Base-by-base conservation (phyloP, 768 basidiomycete species). In the Rhodotorula sphaerocarpa region DNA sequence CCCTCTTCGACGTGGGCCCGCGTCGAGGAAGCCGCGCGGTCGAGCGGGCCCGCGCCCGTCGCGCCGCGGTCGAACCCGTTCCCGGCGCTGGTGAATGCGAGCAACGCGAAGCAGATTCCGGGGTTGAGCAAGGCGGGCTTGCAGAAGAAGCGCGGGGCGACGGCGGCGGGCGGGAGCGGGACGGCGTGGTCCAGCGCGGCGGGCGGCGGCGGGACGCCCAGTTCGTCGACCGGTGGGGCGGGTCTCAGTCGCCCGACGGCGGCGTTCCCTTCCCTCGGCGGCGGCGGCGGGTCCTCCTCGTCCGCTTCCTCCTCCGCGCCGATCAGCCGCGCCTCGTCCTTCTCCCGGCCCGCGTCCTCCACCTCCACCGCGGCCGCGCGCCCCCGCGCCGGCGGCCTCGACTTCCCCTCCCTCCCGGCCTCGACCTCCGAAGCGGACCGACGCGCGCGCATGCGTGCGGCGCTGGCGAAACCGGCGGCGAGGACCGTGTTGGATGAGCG, bases 11-110 rank as follows among this genome's bases (percentile, higher is more conserved):
- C 59, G 9, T 68, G 66, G 66, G 66, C 47, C 27, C 58, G 62
- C 34, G 66, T 68, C 52, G 66, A 63, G 34, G 58, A 44, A 3
- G 66, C 66, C 2, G 66, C 66, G 21, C 60, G 44, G 2, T 48
- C 59, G 2, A 2, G 44, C 25, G 65, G 65, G 2, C 61, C 61
- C 1, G 57, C 66, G 9, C 48, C 61, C 27, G 41, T 58, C 52
- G 57, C 57, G 21, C 57, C 66, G 15, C 50, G 54, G 3, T 18
- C 28, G 2, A 62, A 67, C 39, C 65, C 61, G 2, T 67, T 67
- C 66, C 66, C 66, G 25, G 57, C 66, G 6, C 33, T 65, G 28
- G 52, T 65, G 58, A 56, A 48, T 48, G 63, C 63, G 15, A 51
- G 41, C 10, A 65, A 65, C 50, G 58, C 63, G 5, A 59, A 52